These are phyloP conservation scores for Trypanosoma vivax DNA, from an alignment of 208 protist genomes.

Conservation along the genomic window DNA sequence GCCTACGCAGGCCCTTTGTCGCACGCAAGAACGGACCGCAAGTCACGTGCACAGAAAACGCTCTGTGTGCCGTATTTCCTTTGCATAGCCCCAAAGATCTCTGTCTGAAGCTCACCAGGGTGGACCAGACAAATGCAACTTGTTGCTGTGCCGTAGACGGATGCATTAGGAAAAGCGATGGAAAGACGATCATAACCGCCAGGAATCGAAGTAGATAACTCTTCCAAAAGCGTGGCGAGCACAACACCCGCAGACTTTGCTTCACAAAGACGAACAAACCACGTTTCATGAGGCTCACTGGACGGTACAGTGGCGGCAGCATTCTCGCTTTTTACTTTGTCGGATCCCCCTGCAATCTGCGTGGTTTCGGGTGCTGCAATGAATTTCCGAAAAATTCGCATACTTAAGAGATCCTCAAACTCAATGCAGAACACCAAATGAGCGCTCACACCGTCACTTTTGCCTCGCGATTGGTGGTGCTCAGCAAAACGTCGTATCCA, in stretches of 20 bases:
- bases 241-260: slow-evolving; percentile 17
- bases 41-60: slow-evolving; percentile 23
- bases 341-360: neutral
- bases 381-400: slow-evolving; percentile 38
- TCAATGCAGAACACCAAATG: slow-evolving; percentile 76
- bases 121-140: slow-evolving; percentile 47
- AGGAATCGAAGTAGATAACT: slow-evolving; percentile 8
- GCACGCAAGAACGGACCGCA: slow-evolving; percentile 15
- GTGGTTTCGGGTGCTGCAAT: neutral
- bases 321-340: neutral
- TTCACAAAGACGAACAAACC: slow-evolving; percentile 25
- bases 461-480: slow-evolving; percentile 8
- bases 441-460: slow-evolving; percentile 8
- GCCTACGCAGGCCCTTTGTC: neutral
- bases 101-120: slow-evolving; percentile 17
- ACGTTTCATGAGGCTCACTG: slow-evolving; percentile 5
- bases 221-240: slow-evolving; percentile 20
- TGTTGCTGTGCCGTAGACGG: slow-evolving; percentile 63
- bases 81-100: slow-evolving; percentile 29
- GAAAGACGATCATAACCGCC: slow-evolving; percentile 25
- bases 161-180: slow-evolving; percentile 66
- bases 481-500: slow-evolving; percentile 63
- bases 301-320: neutral
- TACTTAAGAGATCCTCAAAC: slow-evolving; percentile 45
- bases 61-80: slow-evolving; percentile 47